Evolutionary conservation across 2,329 filamentous ascomycete genomes (phyloP).

Genomic region (Graphiopsis chlorocephala): DNA sequence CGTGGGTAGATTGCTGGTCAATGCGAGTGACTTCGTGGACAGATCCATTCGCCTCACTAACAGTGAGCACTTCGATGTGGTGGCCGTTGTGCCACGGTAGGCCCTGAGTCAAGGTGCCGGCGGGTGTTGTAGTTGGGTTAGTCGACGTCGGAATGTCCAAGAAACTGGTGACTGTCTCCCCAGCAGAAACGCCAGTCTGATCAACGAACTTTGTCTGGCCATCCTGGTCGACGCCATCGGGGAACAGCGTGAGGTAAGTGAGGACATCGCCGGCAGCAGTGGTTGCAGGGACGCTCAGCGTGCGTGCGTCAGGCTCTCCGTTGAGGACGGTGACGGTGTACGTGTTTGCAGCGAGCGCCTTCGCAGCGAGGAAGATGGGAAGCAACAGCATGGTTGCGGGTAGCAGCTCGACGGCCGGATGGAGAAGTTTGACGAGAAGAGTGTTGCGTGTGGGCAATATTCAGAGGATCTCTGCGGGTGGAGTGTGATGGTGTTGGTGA

Average conservation of each 20-base stretch:
- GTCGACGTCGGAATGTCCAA: background rate
- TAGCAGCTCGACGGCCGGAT: background rate
- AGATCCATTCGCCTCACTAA: background rate
- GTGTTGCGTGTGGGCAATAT: background rate
- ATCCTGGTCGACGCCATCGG: background rate
- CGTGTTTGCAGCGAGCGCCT: conserved; percentile 4
- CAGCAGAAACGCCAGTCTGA: background rate
- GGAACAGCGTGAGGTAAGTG: background rate
- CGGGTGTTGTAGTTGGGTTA: background rate
- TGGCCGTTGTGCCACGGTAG: conserved; percentile 5
- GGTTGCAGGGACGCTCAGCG: background rate
- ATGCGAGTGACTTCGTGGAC: conserved; percentile 1
- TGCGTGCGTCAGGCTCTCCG: conserved; percentile 1
- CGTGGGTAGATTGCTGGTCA: conserved; percentile 5
- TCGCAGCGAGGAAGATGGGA: conserved; percentile 2
- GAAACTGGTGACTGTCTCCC: background rate
- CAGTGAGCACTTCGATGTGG: conserved; percentile 8
- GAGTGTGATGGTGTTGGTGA: conserved; percentile 10
- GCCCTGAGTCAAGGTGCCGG: conserved; percentile 5
- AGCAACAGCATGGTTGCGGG: background rate
- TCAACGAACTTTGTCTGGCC: conserved; percentile 4
- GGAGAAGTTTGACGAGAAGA: background rate
- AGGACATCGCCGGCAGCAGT: background rate
- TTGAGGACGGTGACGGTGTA: conserved; percentile 8
- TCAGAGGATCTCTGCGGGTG: conserved; percentile 7